These are phyloP conservation scores for Nothophytophthora sp. DNA, from an alignment of 352 stramenopile species.

Conservation along the genomic window DNA sequence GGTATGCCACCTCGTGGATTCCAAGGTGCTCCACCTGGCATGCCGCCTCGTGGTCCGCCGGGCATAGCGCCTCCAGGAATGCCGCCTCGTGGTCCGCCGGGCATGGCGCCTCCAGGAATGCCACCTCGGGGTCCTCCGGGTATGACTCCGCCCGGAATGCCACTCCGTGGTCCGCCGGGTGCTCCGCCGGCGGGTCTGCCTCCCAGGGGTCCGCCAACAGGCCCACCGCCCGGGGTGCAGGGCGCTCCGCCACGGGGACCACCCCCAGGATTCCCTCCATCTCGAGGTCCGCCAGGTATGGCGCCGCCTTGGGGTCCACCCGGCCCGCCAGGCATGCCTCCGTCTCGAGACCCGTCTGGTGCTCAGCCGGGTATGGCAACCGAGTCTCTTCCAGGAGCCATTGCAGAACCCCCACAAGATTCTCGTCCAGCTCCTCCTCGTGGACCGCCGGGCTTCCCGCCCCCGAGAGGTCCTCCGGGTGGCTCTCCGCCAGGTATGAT, in stretches of 20 bases:
- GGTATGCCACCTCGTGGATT: constrained; percentile 14
- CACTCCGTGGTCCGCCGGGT: constrained; percentile 11
- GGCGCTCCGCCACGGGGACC: constrained; percentile 10
- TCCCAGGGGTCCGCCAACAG: constrained; percentile 8
- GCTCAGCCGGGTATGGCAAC: neutral
- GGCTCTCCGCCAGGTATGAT: constrained; percentile 17
- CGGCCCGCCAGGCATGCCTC: constrained; percentile 5
- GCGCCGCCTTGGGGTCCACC: constrained; percentile 8
- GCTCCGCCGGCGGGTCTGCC: constrained; percentile 24
- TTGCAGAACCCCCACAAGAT: constrained; percentile 5
- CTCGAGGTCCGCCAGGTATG: constrained; percentile 16
- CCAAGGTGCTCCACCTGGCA: constrained; percentile 14
- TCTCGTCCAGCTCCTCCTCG: constrained; percentile 23
- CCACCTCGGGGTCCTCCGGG: constrained; percentile 18
- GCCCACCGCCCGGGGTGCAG: constrained; percentile 17
- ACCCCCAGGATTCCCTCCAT: constrained; percentile 15
- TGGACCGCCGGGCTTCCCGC: constrained; percentile 28
- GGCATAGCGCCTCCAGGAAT: constrained; percentile 20
- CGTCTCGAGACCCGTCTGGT: neutral
- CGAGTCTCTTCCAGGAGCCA: constrained; percentile 3
- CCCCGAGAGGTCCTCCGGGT: constrained; percentile 30
- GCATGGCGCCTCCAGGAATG: constrained; percentile 13
- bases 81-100: constrained; percentile 22
- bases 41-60: constrained; percentile 18
- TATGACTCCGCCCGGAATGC: constrained; percentile 25